Conservation (phyloP, 2,329 filamentous ascomycete genomes). For the Colletotrichum zoysiae region DNA sequence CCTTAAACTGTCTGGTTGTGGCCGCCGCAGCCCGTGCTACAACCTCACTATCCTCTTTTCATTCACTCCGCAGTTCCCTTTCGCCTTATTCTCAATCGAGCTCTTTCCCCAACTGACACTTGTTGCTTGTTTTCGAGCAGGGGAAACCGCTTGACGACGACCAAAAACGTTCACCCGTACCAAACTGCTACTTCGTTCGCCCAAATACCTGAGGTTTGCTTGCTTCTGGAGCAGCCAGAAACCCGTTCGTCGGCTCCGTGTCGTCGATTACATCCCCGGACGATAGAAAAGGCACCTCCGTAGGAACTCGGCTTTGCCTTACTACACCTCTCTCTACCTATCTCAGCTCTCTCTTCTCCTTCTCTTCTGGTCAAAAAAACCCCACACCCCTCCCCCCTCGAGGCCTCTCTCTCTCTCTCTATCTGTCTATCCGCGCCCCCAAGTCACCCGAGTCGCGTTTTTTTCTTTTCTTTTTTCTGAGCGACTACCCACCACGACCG, state of each 20-base stretch:
- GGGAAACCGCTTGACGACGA: conserved; percentile 47
- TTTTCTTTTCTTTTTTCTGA: conserved; percentile 38
- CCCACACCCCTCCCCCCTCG: background rate
- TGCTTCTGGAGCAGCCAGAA: conserved; percentile 37
- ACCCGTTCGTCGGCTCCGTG: conserved; percentile 40
- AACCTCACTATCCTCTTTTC: conserved; percentile 65
- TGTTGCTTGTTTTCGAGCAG: conserved; percentile 56
- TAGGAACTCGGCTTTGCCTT: conserved; percentile 13
- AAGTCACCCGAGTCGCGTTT: conserved; percentile 40
- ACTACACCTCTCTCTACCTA: conserved; percentile 18
- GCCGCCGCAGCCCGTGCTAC: conserved; percentile 61
- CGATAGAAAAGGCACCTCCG: background rate
- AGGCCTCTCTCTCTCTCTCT: background rate
- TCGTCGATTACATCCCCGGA: conserved; percentile 14
- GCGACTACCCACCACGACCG: conserved; percentile 24
- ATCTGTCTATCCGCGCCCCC: background rate
- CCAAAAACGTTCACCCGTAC: conserved; percentile 45
- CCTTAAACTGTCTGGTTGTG: conserved; percentile 56
- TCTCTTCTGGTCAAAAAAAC: conserved; percentile 8
- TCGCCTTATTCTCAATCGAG: conserved; percentile 53
- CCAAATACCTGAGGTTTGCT: conserved; percentile 33
- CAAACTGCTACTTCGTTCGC: background rate
- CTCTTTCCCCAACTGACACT: conserved; percentile 53
- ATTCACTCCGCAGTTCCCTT: conserved; percentile 62
- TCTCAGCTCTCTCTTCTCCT: conserved; percentile 18